These are phyloP conservation scores for Suillus americanus DNA, from an alignment of 768 basidiomycete genomes.

Conservation along the genomic window DNA sequence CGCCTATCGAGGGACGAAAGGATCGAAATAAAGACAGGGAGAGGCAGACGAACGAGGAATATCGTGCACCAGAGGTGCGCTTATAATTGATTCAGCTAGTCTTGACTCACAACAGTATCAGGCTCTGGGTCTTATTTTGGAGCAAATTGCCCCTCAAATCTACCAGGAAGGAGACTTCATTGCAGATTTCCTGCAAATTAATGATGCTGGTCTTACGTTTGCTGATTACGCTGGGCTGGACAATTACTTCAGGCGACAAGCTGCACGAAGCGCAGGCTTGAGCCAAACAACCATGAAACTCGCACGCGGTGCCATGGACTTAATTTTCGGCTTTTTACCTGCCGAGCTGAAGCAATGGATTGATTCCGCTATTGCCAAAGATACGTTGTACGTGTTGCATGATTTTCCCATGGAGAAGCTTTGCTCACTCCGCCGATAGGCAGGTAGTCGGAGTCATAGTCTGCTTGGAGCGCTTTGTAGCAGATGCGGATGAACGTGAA, in stretches of 20 bases:
- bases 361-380: conserved; percentile 72
- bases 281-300: conserved; percentile 73
- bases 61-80: conserved; percentile 70
- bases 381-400: conserved; percentile 60
- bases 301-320: conserved; percentile 85
- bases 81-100: background rate
- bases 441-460: conserved; percentile 84
- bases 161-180: conserved; percentile 87
- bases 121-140: conserved; percentile 74
- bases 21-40: conserved; percentile 49
- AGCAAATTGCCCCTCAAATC: conserved; percentile 74
- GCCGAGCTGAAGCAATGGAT: conserved; percentile 83
- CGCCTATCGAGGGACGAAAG: conserved; percentile 57
- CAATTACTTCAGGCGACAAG: conserved; percentile 91
- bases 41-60: conserved; percentile 54
- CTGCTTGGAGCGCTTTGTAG: conserved; percentile 71
- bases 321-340: conserved; percentile 92
- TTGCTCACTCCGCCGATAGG: conserved; percentile 40
- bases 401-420: conserved; percentile 2
- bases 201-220: conserved; percentile 84
- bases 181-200: conserved; percentile 89
- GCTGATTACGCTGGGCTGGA: conserved; percentile 95
- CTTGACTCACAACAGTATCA: conserved; percentile 30
- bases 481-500: conserved; percentile 77
- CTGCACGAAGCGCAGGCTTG: conserved; percentile 68